Evolutionary conservation across 2,329 filamentous ascomycete species (phyloP), one percentile per base, ranked within the genome.

Genomic region (Clonostachys sp.): DNA sequence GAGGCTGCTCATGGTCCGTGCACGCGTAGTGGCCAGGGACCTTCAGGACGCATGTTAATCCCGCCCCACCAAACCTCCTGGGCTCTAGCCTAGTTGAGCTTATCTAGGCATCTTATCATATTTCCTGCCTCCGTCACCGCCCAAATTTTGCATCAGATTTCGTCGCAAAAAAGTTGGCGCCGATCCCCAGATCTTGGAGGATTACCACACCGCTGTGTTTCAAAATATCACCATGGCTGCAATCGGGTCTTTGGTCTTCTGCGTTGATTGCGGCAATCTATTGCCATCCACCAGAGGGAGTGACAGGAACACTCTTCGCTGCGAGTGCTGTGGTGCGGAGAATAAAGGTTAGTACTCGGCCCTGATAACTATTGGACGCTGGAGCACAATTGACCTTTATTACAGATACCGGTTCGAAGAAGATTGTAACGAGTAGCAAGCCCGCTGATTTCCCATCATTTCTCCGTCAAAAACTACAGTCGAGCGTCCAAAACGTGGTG

Each of bases 171-270:
- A 30, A 30, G 24, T 30, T 30, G 24, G 24, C 24, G 24, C 24
- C 8, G 24, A 30, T 30, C 24, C 24, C 24, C 24, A 30, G 24
- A 10, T 10, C 24, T 30, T 10, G 4, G 24, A 30, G 24, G 10
- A 10, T 30, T 30, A 30, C 24, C 8, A 30, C 24, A 30, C 24
- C 24, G 24, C 24, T 10, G 24, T 30, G 24, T 30, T 30, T 30
- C 24, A 30, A 30, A 30, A 30, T 30, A n/a, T 39, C 48, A 72
- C 57, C 51, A 96, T 96, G 92, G 84, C 91, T 54, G 84, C 89
- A 16, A 91, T 96, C 55, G 92, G 91, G 48, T 92, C 91, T 45
- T 77, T 97, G 39, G 85, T 96, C 35, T 97, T 97, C 68, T 97
- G 92, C 73, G 89, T 80, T 46, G 89, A 91, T 64, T 97, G 92